Percentiles rank a stretch among this genome's conserved stretches.
Evolutionary conservation across 768 basidiomycete genomes (phyloP).

Genomic region (Sutorius australiensis): DNA sequence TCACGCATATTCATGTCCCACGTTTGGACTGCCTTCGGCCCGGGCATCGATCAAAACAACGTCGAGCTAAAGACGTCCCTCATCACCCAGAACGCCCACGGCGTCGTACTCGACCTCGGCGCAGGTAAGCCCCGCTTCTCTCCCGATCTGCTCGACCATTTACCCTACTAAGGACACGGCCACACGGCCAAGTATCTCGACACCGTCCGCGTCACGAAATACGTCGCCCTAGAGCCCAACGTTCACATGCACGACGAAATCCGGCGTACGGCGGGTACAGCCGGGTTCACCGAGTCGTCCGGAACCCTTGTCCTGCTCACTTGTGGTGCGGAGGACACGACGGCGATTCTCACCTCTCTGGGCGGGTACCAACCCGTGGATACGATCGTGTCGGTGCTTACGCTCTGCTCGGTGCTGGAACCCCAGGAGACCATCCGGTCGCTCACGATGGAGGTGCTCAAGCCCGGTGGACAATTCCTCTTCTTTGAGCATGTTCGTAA

Average conservation of each 20-base stretch:
- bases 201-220: constrained; percentile 48
- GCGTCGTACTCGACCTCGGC: constrained; percentile 64
- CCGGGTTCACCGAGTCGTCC: constrained; percentile 50
- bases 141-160: not conserved
- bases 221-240: constrained; percentile 75
- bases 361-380: constrained; percentile 42
- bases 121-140: constrained; percentile 43
- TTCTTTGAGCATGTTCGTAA: constrained; percentile 71
- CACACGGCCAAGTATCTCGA: constrained; percentile 64
- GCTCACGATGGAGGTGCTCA: constrained; percentile 51
- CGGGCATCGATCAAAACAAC: constrained; percentile 42
- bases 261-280: constrained; percentile 42
- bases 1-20: constrained; percentile 56
- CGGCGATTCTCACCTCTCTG: constrained; percentile 42
- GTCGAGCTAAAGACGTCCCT: constrained; percentile 42
- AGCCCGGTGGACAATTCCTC: constrained; percentile 60
- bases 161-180: constrained; percentile 48
- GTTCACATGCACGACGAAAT: constrained; percentile 56
- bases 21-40: constrained; percentile 52
- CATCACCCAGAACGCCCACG: constrained; percentile 52
- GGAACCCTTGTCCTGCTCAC: constrained; percentile 56
- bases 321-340: constrained; percentile 60
- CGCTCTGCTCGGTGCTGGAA: constrained; percentile 60
- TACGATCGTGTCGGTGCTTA: constrained; percentile 62
- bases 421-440: constrained; percentile 46